Evolutionary conservation across 225 moss, liverwort and hornwort species (phyloP), one percentile per base, ranked within the genome.

Genomic region (Lunularia cruciata): DNA sequence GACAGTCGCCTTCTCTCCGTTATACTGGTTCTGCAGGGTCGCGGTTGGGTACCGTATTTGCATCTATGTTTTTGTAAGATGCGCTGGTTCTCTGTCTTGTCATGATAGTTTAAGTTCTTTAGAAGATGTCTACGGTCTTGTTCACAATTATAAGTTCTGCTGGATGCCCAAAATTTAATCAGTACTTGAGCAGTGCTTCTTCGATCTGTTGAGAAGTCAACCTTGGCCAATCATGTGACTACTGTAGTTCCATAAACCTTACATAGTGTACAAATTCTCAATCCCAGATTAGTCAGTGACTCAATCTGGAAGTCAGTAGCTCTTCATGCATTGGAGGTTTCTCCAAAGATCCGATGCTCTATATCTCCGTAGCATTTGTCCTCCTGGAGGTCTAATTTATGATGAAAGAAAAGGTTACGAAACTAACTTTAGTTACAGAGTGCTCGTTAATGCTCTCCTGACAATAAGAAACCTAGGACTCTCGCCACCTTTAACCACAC

Each of bases 141-240:
- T n/a, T n/a, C n/a, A n/a, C n/a, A n/a, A n/a, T n/a, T n/a, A n/a
- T n/a, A n/a, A n/a, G n/a, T n/a, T n/a, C n/a, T n/a, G n/a, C n/a
- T n/a, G n/a, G n/a, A n/a, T n/a, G n/a, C n/a, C n/a, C n/a, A n/a
- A n/a, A n/a, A n/a, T n/a, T n/a, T n/a, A n/a, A n/a, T n/a, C n/a
- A n/a, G n/a, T n/a, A n/a, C n/a, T n/a, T n/a, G n/a, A n/a, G n/a
- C n/a, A n/a, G n/a, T n/a, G n/a, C n/a, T 25, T 54, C 11, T 54
- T 54, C 27, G 11, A 8, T 12, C 54, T 9, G 6, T 27, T 9
- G 2, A 54, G 13, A 54, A 54, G 54, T 54, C 54, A 54, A 54
- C 54, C 54, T 6, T 54, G 54, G 54, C 54, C 54, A 54, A 54
- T 54, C 54, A 54, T 54, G 54, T 54, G 54, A 54, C 11, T 54